A percentile compares a stretch with the other conserved stretches of the same genome.
Conservation (phyloP, 2,329 filamentous ascomycete genomes). For the Thyridium curvatum region DNA sequence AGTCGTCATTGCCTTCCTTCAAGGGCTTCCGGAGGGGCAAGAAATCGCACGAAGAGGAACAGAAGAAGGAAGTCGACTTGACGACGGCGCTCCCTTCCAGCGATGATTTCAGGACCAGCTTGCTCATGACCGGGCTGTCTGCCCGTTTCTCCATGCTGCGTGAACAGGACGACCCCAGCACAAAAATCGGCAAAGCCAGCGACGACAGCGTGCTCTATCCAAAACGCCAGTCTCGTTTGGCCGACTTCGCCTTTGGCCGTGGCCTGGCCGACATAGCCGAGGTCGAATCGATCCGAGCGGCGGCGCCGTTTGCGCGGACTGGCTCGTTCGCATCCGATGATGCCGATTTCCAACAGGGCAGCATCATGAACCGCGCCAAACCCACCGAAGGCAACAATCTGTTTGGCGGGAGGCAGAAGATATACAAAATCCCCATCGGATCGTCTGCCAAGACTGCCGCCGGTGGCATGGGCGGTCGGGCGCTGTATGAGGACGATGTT, state of each 20-base stretch:
- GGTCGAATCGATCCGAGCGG: conserved; percentile 70
- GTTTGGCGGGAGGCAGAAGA: conserved; percentile 92
- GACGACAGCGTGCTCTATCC: conserved; percentile 89
- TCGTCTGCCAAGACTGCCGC: conserved; percentile 30
- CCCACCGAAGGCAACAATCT: conserved; percentile 86
- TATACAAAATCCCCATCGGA: conserved; percentile 72
- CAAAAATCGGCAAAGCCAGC: conserved; percentile 86
- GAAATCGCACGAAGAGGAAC: conserved; percentile 48
- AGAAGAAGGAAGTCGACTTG: conserved; percentile 66
- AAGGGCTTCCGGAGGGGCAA: conserved; percentile 45
- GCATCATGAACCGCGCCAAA: conserved; percentile 78
- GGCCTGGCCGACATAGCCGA: conserved; percentile 81
- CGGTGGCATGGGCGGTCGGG: conserved; percentile 55
- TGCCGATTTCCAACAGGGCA: conserved; percentile 54
- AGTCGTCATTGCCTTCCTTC: conserved; percentile 41
- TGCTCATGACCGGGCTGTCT: conserved; percentile 92
- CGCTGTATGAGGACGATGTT: conserved; percentile 83
- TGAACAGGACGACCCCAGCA: conserved; percentile 87
- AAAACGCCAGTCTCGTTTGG: conserved; percentile 71
- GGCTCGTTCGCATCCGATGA: conserved; percentile 66
- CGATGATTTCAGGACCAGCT: conserved; percentile 90
- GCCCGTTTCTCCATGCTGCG: conserved; percentile 94
- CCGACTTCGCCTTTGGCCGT: conserved; percentile 59
- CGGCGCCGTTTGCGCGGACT: conserved; percentile 49
- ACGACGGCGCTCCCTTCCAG: conserved; percentile 66